Base-by-base conservation (phyloP, 2,329 filamentous ascomycete species). In the Bipolaris cookei region DNA sequence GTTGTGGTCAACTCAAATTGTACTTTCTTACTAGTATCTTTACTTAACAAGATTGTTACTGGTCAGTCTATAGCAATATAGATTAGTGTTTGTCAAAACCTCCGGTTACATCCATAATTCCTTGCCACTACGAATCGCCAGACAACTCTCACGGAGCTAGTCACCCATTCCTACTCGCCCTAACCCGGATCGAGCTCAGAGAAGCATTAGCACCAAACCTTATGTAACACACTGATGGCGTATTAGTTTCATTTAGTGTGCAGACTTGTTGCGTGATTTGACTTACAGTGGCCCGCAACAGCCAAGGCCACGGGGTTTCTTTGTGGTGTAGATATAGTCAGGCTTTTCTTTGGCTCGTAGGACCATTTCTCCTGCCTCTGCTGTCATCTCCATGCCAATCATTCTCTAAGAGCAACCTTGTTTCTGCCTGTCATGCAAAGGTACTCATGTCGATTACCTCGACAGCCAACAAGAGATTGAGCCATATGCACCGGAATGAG, bases 341-440 rank as follows among this genome's bases (percentile, higher is more conserved):
- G 32, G 13, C 8, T 35, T 7, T 7, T 35, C 32, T 35, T 35
- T 35, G 32, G 32, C 13, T n/a, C n/a, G 32, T 13, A 35, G 8
- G 13, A 52, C 41, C 50, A 52, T 44, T 39, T 52, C 28, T 45
- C 50, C 37, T 28, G 50, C 50, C 30, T 52, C 21, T 25, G 50
- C 39, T 16, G 50, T 52, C 10, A 30, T 18, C n/a, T 52, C 50
- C 41, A 23, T 18, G 34, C 50, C 49, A 11, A 39, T 38, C 49
- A 13, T 16, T 52, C 30, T 52, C 49, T 38, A 52, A 23, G 39
- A 52, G 49, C 14, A 52, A n/a, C 30, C 10, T 52, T 25, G 7
- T n/a, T 45, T 52, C 39, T 23, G 49, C 49, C 30, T 52, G 49
- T n/a, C 49, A 38, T 7, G 28, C 37, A 35, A 52, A 52, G n/a